phyloP scores from a whole-genome alignment of 306 rosid genomes.

The Trichosanthes cucumerina region DNA sequence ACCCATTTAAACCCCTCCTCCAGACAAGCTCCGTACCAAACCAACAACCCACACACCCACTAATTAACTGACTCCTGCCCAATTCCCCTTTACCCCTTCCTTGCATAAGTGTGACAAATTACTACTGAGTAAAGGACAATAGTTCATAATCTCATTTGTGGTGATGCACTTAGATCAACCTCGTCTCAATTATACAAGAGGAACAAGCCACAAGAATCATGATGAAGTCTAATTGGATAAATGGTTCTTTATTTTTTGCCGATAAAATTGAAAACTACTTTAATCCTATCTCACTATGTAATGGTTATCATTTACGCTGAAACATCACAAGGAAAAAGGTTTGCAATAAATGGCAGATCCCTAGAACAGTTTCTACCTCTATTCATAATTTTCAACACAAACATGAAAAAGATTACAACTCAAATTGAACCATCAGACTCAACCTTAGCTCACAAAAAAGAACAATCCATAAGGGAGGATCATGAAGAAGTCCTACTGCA shows the following conservation, averaged over 20 bases:
- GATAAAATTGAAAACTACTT: background rate
- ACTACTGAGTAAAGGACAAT: background rate
- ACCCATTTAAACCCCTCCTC: too few species aligned
- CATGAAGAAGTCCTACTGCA: conserved; percentile 34
- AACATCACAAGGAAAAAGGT: background rate
- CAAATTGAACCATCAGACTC: background rate
- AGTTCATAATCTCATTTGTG: background rate
- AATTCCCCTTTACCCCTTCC: too few species aligned
- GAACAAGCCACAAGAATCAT: background rate
- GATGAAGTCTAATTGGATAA: background rate
- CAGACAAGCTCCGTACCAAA: too few species aligned
- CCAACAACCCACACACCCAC: too few species aligned
- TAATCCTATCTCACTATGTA: background rate
- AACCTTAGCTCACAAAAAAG: background rate
- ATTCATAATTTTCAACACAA: background rate
- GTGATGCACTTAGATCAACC: background rate
- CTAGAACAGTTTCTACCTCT: background rate
- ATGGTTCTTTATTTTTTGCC: background rate
- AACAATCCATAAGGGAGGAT: background rate
- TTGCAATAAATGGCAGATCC: background rate
- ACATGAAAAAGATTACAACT: background rate
- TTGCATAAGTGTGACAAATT: too few species aligned
- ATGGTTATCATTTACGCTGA: background rate
- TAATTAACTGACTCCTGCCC: too few species aligned
- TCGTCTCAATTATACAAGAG: background rate